phyloP scores from a whole-genome alignment of 257 asterid species.

The Solanum bukasovii region DNA sequence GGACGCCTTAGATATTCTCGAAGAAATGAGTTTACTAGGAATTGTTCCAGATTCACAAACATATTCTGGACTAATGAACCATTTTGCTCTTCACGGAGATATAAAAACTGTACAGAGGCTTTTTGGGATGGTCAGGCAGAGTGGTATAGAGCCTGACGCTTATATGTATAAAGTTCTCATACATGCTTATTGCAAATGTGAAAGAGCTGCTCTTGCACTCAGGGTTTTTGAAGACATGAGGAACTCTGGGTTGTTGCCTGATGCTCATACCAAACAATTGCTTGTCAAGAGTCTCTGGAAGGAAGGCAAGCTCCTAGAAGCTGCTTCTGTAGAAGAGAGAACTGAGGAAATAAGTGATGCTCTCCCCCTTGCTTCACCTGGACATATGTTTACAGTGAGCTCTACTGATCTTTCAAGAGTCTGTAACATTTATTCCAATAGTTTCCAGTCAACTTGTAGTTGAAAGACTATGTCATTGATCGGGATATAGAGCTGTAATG shows the following conservation, averaged over 20 bases:
- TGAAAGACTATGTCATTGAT: not conserved
- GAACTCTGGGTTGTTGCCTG: conserved; percentile 41
- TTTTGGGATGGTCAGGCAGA: conserved; percentile 68
- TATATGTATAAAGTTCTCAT: conserved; percentile 82
- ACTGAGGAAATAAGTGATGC: conserved; percentile 33
- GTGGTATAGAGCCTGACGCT: conserved; percentile 72
- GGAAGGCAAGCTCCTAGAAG: conserved; percentile 88
- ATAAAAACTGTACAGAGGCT: conserved; percentile 72
- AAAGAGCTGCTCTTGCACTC: conserved; percentile 73
- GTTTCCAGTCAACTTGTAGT: conserved; percentile 13
- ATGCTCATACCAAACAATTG: conserved; percentile 46
- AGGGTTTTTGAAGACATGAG: conserved; percentile 81
- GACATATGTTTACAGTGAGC: conserved; percentile 63
- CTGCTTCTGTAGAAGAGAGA: conserved; percentile 78
- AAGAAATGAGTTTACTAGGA: conserved; percentile 70
- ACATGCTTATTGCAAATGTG: conserved; percentile 77
- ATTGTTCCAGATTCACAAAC: conserved; percentile 63
- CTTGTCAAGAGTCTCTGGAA: conserved; percentile 88
- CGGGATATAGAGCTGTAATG: not conserved
- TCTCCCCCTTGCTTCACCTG: conserved; percentile 59
- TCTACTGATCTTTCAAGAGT: conserved; percentile 47
- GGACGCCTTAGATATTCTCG: conserved; percentile 50
- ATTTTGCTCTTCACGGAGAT: conserved; percentile 79
- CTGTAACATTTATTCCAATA: conserved; percentile 40
- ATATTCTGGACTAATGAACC: conserved; percentile 77